Percentiles rank a stretch among this genome's conserved stretches.
phyloP scores from a whole-genome alignment of 306 rosid genomes.

The Dalbergia cultrata region DNA sequence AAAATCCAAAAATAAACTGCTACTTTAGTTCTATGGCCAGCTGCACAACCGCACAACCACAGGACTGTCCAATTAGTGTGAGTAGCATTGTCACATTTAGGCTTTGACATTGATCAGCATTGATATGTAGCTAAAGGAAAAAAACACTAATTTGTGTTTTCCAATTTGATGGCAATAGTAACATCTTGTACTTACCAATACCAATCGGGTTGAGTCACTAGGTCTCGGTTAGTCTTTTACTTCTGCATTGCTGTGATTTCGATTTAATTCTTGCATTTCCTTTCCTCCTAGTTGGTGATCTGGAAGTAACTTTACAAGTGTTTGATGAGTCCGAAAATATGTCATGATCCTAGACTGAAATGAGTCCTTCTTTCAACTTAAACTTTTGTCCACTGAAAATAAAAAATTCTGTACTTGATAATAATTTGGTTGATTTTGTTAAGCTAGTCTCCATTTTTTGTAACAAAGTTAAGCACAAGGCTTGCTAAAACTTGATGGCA shows the following conservation, averaged over 20 bases:
- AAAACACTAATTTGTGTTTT: not conserved
- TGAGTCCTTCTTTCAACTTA: too few species aligned
- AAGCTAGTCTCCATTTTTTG: not conserved
- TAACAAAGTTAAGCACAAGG: conserved; percentile 12
- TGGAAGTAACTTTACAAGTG: too few species aligned
- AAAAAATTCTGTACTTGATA: too few species aligned
- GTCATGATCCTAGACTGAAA: too few species aligned
- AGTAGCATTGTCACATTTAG: conserved; percentile 1
- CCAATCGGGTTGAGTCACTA: too few species aligned
- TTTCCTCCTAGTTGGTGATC: too few species aligned
- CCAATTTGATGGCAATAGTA: not conserved
- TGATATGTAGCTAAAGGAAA: not conserved
- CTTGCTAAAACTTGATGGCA: conserved; percentile 25
- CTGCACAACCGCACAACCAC: conserved; percentile 7
- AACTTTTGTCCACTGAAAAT: too few species aligned
- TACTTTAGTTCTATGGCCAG: not conserved
- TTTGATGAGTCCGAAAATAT: too few species aligned
- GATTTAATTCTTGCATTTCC: too few species aligned
- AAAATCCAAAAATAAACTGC: not conserved
- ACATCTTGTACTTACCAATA: too few species aligned
- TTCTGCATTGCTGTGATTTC: too few species aligned
- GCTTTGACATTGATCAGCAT: not conserved
- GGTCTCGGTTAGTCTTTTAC: too few species aligned
- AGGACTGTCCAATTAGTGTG: conserved; percentile 4
- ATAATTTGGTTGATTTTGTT: not conserved